Evolutionary conservation across 2,329 filamentous ascomycete species (phyloP), one percentile per base, ranked within the genome.

Genomic region (Aspergillus melleus): DNA sequence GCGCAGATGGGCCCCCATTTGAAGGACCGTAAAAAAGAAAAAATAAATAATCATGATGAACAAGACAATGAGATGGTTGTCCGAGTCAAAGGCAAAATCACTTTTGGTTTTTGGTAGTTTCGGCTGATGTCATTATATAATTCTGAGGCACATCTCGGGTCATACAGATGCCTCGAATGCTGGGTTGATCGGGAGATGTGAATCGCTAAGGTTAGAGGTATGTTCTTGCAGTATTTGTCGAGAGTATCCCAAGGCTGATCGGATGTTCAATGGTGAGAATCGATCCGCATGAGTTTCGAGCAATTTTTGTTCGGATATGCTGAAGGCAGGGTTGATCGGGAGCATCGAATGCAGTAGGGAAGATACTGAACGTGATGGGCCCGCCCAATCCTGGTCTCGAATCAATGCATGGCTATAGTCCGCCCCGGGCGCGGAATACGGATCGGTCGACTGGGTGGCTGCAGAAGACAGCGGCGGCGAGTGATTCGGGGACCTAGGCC

Each of bases 281-380:
- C 59, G 55, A 52, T 63, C 47, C 39, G 58, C 22, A 47, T 52
- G 49, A 12, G 52, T 10, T 5, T 52, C 57, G n/a, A 49, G 36
- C 20, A n/a, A 24, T 54, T 58, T 63, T 44, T 58, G 55, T 12
- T 57, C 57, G 12, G 54, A 36, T 16, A 55, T 51, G 26, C 52
- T 58, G 16, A 64, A 42, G 30, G 71, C 68, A 16, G 72, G 72
- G 20, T 76, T 75, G 24, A 75, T 72, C 6, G 72, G 72, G 19
- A 76, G 65, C 5, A 66, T 64, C 6, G 73, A 75, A 44, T 68
- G 64, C 9, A 72, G 57, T 16, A 75, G 69, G 32, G 68, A 70
- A 14, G 66, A 62, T 20, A 66, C 62, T 42, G 64, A 62, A 24
- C 49, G 54, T 49, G 61, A 50, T 16, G 65, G 54, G 12, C 54